Base-by-base conservation (phyloP, 164 flowering plant species). In the Annona squamosa region DNA sequence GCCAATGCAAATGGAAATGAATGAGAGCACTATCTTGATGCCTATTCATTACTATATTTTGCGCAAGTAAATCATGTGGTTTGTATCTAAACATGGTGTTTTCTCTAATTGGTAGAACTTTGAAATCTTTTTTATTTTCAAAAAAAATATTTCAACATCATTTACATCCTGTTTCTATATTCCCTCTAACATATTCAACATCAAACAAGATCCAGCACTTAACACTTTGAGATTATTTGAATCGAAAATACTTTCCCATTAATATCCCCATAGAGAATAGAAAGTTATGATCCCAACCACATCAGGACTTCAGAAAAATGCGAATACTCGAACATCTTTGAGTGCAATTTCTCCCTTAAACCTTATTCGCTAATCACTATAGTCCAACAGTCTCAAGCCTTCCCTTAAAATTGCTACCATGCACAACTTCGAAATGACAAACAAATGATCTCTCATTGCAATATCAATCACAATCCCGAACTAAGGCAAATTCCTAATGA, bases 401-500 rank as follows among this genome's bases (percentile, higher is more conserved):
- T 91, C 97, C 52, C 75, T 80, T 12, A 73, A 76, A 74, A 90
- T 81, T 5, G 93, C 91, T 77, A 81, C 89, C 77, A 90, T 76
- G 77, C 94, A 87, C 17, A 93, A 80, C 72, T 82, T 81, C 75
- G 84, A 77, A 6, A 95, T 85, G 76, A 90, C 46, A 78, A 81
- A 76, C 10, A 95, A 80, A 70, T 95, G 97, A 84, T 90, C 91
- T 76, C 86, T 73, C 91, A 89, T 81, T 43, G 83, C 73, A 19
- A 61, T 82, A 82, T 95, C 99, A 70, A 95, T 84, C 43, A 91
- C 86, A 77, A 91, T 77, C 57, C 98, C 97, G 76, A 82, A 88
- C 12, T 68, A 70, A 41, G 90, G 86, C 13, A 97, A 91, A 83
- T 86, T 89, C 18, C 71, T 73, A 65, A 95, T 72, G 3, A 91